Evolutionary conservation across 768 basidiomycete genomes (phyloP).

Genomic region (Phlebiopsis flavidoalba): DNA sequence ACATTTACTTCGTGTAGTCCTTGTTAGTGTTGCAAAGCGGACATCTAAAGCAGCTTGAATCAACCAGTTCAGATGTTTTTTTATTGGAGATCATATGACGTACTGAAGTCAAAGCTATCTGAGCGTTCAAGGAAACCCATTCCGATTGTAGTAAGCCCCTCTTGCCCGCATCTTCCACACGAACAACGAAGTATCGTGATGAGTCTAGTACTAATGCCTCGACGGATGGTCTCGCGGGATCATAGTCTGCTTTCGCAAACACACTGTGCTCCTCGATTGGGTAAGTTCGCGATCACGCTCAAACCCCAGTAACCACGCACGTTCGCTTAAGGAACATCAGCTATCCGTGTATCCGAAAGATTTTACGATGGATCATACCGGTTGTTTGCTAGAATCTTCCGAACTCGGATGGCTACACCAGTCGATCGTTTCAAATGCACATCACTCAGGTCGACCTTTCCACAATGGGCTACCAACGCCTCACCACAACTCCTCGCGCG

Average conservation of each 20-base stretch:
- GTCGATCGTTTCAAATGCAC: conserved; percentile 70
- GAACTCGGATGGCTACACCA: conserved; percentile 64
- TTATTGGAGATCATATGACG: conserved; percentile 26
- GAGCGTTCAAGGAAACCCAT: conserved; percentile 88
- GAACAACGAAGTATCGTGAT: conserved; percentile 89
- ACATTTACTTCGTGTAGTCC: conserved; percentile 73
- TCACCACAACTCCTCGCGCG: conserved; percentile 91
- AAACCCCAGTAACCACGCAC: conserved; percentile 34
- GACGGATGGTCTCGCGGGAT: conserved; percentile 73
- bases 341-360: conserved; percentile 4
- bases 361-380: conserved; percentile 46
- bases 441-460: conserved; percentile 90
- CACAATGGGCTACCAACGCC: conserved; percentile 79
- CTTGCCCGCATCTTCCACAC: conserved; percentile 82
- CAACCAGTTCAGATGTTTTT: conserved; percentile 10
- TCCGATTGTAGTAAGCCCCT: conserved; percentile 92
- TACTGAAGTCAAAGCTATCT: conserved; percentile 91
- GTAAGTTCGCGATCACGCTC: neutral
- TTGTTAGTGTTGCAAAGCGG: conserved; percentile 73
- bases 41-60: conserved; percentile 47
- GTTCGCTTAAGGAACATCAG: conserved; percentile 45
- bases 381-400: conserved; percentile 78
- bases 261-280: conserved; percentile 48
- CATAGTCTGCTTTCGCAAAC: conserved; percentile 85
- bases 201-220: conserved; percentile 96